phyloP scores from a whole-genome alignment of 495 filamentous ascomycete species.

The Recurvomyces mirabilis region DNA sequence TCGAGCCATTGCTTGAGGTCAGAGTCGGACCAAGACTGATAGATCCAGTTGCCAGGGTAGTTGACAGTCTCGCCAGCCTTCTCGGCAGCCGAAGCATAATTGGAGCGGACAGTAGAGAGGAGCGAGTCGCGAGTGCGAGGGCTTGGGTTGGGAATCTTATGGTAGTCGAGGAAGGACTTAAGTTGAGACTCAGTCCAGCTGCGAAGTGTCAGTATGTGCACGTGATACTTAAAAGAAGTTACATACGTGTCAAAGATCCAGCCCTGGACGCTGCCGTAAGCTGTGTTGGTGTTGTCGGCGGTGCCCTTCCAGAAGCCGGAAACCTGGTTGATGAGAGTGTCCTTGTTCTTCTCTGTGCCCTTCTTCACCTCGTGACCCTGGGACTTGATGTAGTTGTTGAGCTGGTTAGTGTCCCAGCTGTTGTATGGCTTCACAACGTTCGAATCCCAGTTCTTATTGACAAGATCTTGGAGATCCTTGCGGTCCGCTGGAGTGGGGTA shows the following conservation, averaged over 20 bases:
- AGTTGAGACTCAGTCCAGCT: conserved; percentile 79
- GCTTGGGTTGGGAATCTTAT: conserved; percentile 74
- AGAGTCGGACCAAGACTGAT: conserved; percentile 72
- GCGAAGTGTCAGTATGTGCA: too few species aligned
- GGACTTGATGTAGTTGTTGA: conserved; percentile 51
- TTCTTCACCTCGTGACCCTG: conserved; percentile 60
- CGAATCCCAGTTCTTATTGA: conserved; percentile 78
- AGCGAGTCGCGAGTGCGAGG: conserved; percentile 77
- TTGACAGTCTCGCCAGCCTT: conserved; percentile 68
- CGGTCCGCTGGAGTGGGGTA: conserved; percentile 42
- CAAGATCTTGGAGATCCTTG: conserved; percentile 44
- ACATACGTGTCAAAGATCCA: conserved; percentile 92
- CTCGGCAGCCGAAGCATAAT: conserved; percentile 69
- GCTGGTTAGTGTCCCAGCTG: conserved; percentile 55
- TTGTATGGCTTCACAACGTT: conserved; percentile 52
- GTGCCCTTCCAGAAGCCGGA: conserved; percentile 63
- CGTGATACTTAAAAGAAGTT: too few species aligned
- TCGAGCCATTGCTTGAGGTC: conserved; percentile 78
- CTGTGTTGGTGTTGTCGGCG: conserved; percentile 57
- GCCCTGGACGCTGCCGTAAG: conserved; percentile 61
- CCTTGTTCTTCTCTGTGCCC: conserved; percentile 50
- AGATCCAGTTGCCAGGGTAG: conserved; percentile 96
- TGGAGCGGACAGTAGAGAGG: conserved; percentile 63
- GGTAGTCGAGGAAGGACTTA: conserved; percentile 82
- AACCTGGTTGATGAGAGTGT: conserved; percentile 54